Evolutionary conservation across 1,139 yeast genomes (phyloP).

Genomic region (Yamadazyma songkhlaensis): DNA sequence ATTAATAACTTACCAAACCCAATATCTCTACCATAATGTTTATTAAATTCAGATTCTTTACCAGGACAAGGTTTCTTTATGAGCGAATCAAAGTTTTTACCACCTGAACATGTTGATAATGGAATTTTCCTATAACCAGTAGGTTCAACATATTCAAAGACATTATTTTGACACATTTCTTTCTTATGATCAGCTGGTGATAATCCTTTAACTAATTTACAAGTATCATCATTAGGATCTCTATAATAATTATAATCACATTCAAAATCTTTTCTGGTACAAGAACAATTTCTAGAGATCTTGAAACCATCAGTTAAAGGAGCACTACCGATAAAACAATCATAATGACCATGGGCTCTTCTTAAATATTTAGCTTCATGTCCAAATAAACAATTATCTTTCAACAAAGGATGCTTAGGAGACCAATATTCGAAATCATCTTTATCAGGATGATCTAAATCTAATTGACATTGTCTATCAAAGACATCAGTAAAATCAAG

Average conservation of each 20-base stretch:
- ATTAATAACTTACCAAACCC: conserved; percentile 53
- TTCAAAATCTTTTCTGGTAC: conserved; percentile 87
- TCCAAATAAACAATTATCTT: conserved; percentile 79
- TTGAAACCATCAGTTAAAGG: conserved; percentile 63
- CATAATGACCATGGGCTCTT: conserved; percentile 54
- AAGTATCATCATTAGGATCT: conserved; percentile 69
- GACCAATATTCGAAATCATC: conserved; percentile 86
- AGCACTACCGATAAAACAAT: conserved; percentile 82
- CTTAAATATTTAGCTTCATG: conserved; percentile 78
- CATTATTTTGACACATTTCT: conserved; percentile 57
- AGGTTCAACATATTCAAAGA: conserved; percentile 52
- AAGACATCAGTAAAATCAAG: conserved; percentile 73
- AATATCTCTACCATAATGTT: conserved; percentile 54
- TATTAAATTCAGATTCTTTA: conserved; percentile 61
- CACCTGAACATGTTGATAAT: conserved; percentile 44
- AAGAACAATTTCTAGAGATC: conserved; percentile 66
- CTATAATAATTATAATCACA: conserved; percentile 85
- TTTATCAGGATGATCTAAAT: conserved; percentile 52
- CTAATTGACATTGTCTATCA: conserved; percentile 66
- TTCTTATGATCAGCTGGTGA: conserved; percentile 61
- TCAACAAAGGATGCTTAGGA: conserved; percentile 64
- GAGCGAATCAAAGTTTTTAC: conserved; percentile 57
- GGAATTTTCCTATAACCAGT: conserved; percentile 49
- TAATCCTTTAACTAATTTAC: conserved; percentile 74
- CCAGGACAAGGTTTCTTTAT: conserved; percentile 86